Evolutionary conservation across 495 filamentous ascomycete genomes (phyloP).

Genomic region (Tuber magnatum): DNA sequence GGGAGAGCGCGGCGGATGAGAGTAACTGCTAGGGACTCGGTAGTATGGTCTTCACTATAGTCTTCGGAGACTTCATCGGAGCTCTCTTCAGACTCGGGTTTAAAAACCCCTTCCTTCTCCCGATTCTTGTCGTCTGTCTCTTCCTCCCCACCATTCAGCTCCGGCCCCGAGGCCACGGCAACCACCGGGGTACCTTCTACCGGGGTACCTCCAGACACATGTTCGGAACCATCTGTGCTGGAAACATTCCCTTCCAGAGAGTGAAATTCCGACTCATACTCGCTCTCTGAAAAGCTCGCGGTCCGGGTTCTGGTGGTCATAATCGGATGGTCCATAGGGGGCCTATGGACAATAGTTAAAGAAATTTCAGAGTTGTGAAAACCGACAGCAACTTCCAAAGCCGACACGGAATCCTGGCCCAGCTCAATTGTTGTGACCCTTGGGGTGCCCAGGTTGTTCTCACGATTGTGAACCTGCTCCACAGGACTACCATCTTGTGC

Average conservation of each 20-base stretch:
- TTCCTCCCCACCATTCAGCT: background rate
- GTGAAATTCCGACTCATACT: background rate
- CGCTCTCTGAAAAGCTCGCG: background rate
- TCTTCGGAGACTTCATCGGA: background rate
- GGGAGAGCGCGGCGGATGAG: background rate
- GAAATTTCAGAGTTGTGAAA: background rate
- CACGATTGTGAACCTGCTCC: background rate
- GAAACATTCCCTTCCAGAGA: background rate
- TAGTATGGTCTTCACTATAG: background rate
- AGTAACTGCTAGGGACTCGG: background rate
- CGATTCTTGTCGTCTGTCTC: background rate
- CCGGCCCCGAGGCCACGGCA: too few species aligned
- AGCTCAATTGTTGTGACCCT: background rate
- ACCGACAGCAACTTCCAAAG: background rate
- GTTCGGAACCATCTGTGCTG: background rate
- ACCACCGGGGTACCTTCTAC: too few species aligned
- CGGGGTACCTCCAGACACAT: too few species aligned
- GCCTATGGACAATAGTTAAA: background rate
- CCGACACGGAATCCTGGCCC: background rate
- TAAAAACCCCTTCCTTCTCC: background rate
- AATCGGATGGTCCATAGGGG: background rate
- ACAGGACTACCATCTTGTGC: background rate
- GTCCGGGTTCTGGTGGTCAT: background rate
- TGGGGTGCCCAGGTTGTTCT: background rate
- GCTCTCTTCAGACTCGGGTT: background rate